A percentile compares a stretch with the other conserved stretches of the same genome.
phyloP scores from a whole-genome alignment of 1,139 yeast species.

The Scheffersomyces segobiensis region DNA sequence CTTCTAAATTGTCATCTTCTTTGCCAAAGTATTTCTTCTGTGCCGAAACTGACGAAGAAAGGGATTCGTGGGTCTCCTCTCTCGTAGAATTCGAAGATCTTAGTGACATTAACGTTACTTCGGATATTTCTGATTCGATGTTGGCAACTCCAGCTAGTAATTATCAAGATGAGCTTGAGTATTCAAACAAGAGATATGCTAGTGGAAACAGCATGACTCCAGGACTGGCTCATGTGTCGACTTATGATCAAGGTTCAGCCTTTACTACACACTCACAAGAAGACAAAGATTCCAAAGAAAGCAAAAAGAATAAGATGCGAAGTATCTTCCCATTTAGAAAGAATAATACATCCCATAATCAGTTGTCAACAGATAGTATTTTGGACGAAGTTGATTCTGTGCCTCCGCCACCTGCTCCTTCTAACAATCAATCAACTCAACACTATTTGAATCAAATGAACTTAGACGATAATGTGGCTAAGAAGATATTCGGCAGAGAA shows the following conservation, averaged over 20 bases:
- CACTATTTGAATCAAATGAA: constrained; percentile 41
- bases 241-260: constrained; percentile 4
- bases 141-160: background rate
- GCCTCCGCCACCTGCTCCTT: constrained; percentile 4
- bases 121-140: background rate
- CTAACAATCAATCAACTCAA: constrained; percentile 27
- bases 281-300: constrained; percentile 27
- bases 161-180: constrained; percentile 4
- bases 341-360: background rate
- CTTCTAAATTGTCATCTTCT: constrained; percentile 52
- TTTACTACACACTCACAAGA: constrained; percentile 6
- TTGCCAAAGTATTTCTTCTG: constrained; percentile 69
- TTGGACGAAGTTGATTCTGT: constrained; percentile 1
- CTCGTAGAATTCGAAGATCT: constrained; percentile 46
- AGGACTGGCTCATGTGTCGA: constrained; percentile 1
- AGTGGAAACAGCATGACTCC: background rate
- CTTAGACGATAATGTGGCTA: constrained; percentile 35
- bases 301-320: constrained; percentile 51
- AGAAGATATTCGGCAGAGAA: constrained; percentile 65
- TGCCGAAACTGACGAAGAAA: constrained; percentile 78
- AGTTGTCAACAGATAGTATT: background rate
- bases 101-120: constrained; percentile 3
- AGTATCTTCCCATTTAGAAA: constrained; percentile 59
- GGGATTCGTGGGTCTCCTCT: constrained; percentile 75
- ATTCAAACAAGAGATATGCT: background rate